Evolutionary conservation across 768 basidiomycete species (phyloP).

Genomic region (Lepiota subincarnata): DNA sequence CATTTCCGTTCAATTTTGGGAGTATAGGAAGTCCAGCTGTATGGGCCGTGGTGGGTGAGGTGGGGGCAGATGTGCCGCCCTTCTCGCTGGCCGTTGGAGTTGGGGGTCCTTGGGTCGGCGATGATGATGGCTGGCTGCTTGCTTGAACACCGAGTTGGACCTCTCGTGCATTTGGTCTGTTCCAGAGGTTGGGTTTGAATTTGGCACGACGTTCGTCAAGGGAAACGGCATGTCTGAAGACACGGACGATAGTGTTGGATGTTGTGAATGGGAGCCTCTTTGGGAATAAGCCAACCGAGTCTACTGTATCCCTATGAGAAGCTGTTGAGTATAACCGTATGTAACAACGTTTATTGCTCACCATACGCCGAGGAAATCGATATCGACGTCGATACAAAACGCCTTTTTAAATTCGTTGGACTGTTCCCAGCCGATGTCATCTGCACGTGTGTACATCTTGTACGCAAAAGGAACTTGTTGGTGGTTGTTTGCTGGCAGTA

Average conservation of each 20-base stretch:
- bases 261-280: constrained; percentile 55
- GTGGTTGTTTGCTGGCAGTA: constrained; percentile 41
- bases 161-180: constrained; percentile 29
- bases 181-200: constrained; percentile 54
- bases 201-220: constrained; percentile 63
- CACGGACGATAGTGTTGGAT: constrained; percentile 49
- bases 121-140: neutral
- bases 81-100: constrained; percentile 2
- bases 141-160: constrained; percentile 20
- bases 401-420: constrained; percentile 53
- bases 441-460: constrained; percentile 53
- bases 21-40: neutral
- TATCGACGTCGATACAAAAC: constrained; percentile 48
- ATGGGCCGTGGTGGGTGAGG: neutral
- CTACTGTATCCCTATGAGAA: constrained; percentile 57
- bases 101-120: neutral
- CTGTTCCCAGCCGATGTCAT: constrained; percentile 43
- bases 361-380: constrained; percentile 61
- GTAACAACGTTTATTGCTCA: constrained; percentile 21
- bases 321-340: neutral
- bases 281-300: constrained; percentile 54
- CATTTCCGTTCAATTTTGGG: neutral
- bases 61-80: neutral
- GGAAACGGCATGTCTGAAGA: constrained; percentile 61
- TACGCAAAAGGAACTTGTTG: constrained; percentile 64